Conservation (phyloP, 805 yeast genomes). For the Wickerhamiella nectarea region DNA sequence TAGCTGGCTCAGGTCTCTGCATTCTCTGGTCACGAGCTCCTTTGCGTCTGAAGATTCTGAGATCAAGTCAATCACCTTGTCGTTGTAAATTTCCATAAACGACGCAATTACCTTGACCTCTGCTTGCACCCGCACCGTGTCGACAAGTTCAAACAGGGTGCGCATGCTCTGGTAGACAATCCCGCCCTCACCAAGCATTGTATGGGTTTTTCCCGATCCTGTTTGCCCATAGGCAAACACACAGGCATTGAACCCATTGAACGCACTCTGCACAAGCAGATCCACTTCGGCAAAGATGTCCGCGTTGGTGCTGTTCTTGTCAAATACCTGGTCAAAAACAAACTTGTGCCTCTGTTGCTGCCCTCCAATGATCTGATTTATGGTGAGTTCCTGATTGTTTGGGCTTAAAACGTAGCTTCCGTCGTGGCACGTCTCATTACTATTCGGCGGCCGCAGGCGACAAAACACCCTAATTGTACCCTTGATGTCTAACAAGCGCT, state of each 20-base stretch:
- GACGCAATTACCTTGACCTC: conserved; percentile 41
- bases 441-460: conserved; percentile 52
- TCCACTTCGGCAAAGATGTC: conserved; percentile 74
- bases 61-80: conserved; percentile 58
- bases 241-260: conserved; percentile 85
- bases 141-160: conserved; percentile 51
- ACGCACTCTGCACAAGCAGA: conserved; percentile 68
- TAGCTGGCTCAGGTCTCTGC: not conserved
- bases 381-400: conserved; percentile 14
- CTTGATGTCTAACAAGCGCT: conserved; percentile 67
- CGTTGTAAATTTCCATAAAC: conserved; percentile 83
- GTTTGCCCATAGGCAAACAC: conserved; percentile 97
- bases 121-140: conserved; percentile 31
- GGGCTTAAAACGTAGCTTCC: conserved; percentile 7
- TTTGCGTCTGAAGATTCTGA: conserved; percentile 1
- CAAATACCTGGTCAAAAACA: conserved; percentile 69
- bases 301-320: conserved; percentile 36
- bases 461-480: conserved; percentile 91
- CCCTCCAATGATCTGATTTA: conserved; percentile 8
- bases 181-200: conserved; percentile 73
- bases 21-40: not conserved
- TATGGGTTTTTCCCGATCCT: conserved; percentile 85
- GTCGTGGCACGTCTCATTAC: conserved; percentile 13
- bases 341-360: conserved; percentile 30
- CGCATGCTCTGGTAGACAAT: conserved; percentile 65